Percentiles rank a stretch among this genome's conserved stretches.
These are phyloP conservation scores for Cenchrus americanus DNA, from an alignment of 176 grass and related monocot genomes.

Conservation along the genomic window DNA sequence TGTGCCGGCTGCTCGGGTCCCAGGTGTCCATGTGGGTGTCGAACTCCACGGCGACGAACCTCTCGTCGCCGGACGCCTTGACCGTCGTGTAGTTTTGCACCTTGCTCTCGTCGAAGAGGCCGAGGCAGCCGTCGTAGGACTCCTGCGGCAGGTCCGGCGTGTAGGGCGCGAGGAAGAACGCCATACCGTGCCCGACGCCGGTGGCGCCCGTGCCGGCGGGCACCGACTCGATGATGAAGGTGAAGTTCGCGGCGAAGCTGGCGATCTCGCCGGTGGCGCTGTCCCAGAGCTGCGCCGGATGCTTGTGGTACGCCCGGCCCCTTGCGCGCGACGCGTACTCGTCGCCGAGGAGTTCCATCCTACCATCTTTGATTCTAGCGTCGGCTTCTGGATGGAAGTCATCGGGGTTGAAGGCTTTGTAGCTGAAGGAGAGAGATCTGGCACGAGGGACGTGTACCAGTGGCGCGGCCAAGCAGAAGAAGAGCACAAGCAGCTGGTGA, in stretches of 20 bases:
- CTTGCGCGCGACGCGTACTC: not conserved
- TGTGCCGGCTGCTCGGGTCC: slow-evolving; percentile 51
- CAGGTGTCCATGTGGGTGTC: slow-evolving; percentile 37
- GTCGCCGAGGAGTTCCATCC: slow-evolving; percentile 19
- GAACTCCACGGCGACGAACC: slow-evolving; percentile 61
- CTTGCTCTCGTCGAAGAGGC: slow-evolving; percentile 25
- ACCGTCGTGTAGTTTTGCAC: not conserved
- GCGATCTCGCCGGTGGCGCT: slow-evolving; percentile 32
- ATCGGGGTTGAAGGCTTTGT: not conserved
- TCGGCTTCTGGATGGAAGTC: slow-evolving; percentile 19
- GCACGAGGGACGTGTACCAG: not conserved
- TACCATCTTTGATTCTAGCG: not conserved
- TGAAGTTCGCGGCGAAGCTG: slow-evolving; percentile 50
- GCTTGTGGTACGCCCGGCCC: slow-evolving; percentile 38
- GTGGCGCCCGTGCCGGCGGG: too few relatives aligned
- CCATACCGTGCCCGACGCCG: slow-evolving; percentile 38
- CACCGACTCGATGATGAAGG: slow-evolving; percentile 33
- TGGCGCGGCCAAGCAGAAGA: not conserved
- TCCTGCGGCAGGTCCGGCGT: slow-evolving; percentile 30
- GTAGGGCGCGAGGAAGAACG: slow-evolving; percentile 63
- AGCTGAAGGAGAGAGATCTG: slow-evolving; percentile 37
- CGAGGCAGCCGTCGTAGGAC: slow-evolving; percentile 47
- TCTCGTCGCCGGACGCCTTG: slow-evolving; percentile 5
- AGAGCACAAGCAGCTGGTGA: not conserved
- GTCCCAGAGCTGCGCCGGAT: slow-evolving; percentile 47